A percentile compares a stretch with the other conserved stretches of the same genome.
Conservation (phyloP, 164 flowering plant species). For the Taxillus chinensis region DNA sequence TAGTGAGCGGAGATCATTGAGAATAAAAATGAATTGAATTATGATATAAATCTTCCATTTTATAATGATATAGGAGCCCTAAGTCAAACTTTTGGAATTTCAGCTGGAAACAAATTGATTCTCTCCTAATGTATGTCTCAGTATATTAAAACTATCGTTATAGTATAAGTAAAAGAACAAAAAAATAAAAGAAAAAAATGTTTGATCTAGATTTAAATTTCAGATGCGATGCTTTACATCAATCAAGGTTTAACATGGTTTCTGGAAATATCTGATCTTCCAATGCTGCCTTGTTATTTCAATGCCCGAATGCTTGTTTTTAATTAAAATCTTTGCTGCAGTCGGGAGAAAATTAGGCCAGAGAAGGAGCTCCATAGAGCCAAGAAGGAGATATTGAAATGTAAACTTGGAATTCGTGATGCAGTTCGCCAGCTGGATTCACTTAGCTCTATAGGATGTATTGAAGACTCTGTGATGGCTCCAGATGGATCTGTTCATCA, state of each 20-base stretch:
- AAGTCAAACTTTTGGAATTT: no score
- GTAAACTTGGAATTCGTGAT: constrained; percentile 92
- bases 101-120: no score
- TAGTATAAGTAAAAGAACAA: no score
- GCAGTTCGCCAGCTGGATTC: constrained; percentile 68
- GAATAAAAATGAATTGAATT: no score
- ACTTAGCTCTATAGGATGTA: constrained; percentile 68
- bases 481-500: constrained; percentile 90
- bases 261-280: neutral
- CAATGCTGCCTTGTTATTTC: neutral
- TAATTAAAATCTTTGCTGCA: constrained; percentile 15
- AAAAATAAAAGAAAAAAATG: neutral
- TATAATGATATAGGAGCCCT: no score
- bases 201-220: neutral
- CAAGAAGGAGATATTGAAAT: constrained; percentile 68
- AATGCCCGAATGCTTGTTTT: neutral
- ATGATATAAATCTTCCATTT: no score
- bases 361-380: constrained; percentile 87
- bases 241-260: no score
- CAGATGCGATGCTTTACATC: no score
- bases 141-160: no score
- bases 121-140: no score
- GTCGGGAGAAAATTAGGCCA: constrained; percentile 96
- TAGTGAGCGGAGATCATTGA: no score
- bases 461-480: constrained; percentile 61